Base-by-base conservation (phyloP, 768 basidiomycete species). In the Termitomyces sp. region DNA sequence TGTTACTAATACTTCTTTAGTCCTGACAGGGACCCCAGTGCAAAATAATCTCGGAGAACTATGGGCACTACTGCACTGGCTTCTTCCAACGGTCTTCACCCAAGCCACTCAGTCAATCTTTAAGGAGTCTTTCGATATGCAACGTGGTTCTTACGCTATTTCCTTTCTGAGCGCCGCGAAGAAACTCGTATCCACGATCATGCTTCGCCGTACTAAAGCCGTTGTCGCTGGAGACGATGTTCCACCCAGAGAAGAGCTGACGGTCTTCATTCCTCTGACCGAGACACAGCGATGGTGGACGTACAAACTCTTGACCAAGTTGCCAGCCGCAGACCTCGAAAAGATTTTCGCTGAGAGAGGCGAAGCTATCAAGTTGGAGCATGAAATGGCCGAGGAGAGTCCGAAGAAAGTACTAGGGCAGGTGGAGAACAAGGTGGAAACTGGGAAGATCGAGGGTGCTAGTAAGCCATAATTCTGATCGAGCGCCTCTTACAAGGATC, bases 11-110 rank as follows among this genome's bases (percentile, higher is more conserved):
- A 43, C 13, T 32, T 18, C 28, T 33, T 18, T 59, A 84, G 83
- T 90, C 58, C 71, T 90, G 57, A 88, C 86, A 0, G 88, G 88
- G 24, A 90, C 88, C 0, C 88, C 88, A 0, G 77, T 90, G 0
- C 88, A 90, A 63, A 86, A 86, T 61, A 82, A 86, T 60, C 67
- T 86, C 11, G 67, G 75, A 20, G 84, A 86, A 64, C 72, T 86
- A 16, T 83, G 81, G 84, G 65, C 75, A 24, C 68, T 84, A 13
- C 68, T 85, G 18, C 79, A 77, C 60, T 85, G 79, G 79, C 71
- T 86, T 18, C 81, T 79, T 62, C 84, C 85, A 4, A 58, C 60
- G 2, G 69, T 85, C 38, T 86, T 86, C 65, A 83, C 78, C 2
- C 47, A 61, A 5, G 61, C 77, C 3, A 76, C 85, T 0, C 75